These are phyloP conservation scores for Cryptosporidium sp. DNA, from an alignment of 169 alveolate genomes.

Conservation along the genomic window DNA sequence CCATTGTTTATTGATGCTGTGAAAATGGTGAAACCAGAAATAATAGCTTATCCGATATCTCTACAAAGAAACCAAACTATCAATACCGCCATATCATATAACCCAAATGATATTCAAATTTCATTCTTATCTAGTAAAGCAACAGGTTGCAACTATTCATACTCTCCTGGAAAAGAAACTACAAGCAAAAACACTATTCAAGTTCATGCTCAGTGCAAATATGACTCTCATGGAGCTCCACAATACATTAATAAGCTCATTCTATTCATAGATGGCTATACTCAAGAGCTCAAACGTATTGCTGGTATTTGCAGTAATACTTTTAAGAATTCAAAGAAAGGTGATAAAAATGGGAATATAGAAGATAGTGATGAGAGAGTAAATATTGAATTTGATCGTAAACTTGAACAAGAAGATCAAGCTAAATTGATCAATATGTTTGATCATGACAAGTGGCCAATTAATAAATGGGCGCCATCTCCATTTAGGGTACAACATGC, in stretches of 20 bases:
- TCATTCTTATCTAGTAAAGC: conserved; percentile 53
- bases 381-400: background rate
- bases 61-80: conserved; percentile 51
- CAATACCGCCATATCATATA: conserved; percentile 68
- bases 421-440: conserved; percentile 26
- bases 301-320: conserved; percentile 49
- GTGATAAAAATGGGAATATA: background rate
- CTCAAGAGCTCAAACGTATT: conserved; percentile 34
- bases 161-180: conserved; percentile 43
- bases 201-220: conserved; percentile 72
- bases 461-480: conserved; percentile 75
- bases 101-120: conserved; percentile 53
- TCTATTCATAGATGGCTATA: conserved; percentile 30
- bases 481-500: conserved; percentile 69
- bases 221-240: conserved; percentile 7
- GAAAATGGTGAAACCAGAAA: conserved; percentile 69
- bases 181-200: conserved; percentile 23
- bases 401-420: conserved; percentile 21
- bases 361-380: background rate
- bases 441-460: conserved; percentile 68
- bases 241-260: conserved; percentile 46
- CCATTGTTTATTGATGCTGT: conserved; percentile 68
- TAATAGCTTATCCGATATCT: conserved; percentile 56
- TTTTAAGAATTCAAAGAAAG: background rate
- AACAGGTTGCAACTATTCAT: conserved; percentile 53